Percentiles rank a stretch among this genome's conserved stretches.
Evolutionary conservation across 1,284 basidiomycete genomes (phyloP).

Genomic region (Trametes polyzona): DNA sequence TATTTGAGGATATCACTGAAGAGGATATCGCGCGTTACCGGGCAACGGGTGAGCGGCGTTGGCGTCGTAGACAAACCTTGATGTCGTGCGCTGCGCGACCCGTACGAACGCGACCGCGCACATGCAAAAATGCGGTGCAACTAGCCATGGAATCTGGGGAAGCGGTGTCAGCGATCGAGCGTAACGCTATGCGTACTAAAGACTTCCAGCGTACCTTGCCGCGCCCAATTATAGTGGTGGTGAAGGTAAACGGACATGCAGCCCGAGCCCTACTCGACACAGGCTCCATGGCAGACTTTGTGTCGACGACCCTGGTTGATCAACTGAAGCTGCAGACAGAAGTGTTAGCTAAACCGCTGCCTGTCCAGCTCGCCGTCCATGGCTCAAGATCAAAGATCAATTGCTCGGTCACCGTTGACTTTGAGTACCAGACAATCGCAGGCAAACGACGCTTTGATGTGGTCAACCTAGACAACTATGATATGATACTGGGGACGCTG

Average conservation of each 20-base stretch:
- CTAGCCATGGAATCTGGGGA: background rate
- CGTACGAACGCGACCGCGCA: background rate
- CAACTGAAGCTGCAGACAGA: conserved; percentile 33
- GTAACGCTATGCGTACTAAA: background rate
- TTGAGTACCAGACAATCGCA: conserved; percentile 37
- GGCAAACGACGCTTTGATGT: conserved; percentile 36
- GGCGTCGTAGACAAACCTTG: background rate
- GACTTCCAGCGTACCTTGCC: background rate
- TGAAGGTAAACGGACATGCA: conserved; percentile 39
- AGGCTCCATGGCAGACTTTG: conserved; percentile 44
- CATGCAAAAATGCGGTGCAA: background rate
- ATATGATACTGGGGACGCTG: conserved; percentile 35
- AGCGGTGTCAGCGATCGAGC: background rate
- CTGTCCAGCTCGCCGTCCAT: conserved; percentile 37
- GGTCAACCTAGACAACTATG: conserved; percentile 32
- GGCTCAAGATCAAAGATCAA: conserved; percentile 40
- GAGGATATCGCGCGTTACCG: background rate
- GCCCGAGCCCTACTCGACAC: conserved; percentile 39
- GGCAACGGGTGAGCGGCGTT: background rate
- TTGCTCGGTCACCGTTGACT: conserved; percentile 10
- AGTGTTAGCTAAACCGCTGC: conserved; percentile 32
- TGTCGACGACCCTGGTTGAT: conserved; percentile 42
- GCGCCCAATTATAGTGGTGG: conserved; percentile 25
- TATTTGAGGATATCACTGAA: background rate
- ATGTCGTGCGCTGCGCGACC: background rate